These are phyloP conservation scores for Centaurea solstitialis DNA, from an alignment of 129 eudicot genomes.

Conservation along the genomic window DNA sequence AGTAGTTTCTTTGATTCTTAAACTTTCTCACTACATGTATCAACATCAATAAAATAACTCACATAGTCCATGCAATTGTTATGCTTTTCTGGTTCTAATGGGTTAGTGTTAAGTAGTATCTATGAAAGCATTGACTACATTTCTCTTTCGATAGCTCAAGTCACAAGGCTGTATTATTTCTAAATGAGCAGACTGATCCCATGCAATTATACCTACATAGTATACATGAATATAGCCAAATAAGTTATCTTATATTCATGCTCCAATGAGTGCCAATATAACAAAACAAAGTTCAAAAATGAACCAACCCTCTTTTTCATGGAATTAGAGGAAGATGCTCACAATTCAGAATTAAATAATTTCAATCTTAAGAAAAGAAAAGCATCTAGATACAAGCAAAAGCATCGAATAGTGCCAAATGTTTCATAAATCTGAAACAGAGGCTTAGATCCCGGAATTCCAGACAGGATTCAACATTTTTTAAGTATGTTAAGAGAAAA, in stretches of 20 bases:
- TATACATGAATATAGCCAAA: background rate
- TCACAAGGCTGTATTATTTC: background rate
- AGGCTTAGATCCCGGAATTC: background rate
- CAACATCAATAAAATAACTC: background rate
- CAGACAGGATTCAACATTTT: background rate
- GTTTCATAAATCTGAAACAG: background rate
- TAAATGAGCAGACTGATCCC: background rate
- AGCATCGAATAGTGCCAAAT: background rate
- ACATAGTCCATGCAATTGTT: too few relatives aligned
- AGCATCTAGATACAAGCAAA: background rate
- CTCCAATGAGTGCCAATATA: background rate
- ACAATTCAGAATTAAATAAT: background rate
- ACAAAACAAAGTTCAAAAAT: background rate
- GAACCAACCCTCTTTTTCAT: background rate
- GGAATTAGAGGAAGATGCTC: background rate
- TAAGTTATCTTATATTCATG: background rate
- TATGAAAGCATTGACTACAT: too few relatives aligned
- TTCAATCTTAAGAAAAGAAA: background rate
- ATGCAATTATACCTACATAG: background rate
- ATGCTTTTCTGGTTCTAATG: too few relatives aligned
- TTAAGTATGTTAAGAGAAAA: background rate
- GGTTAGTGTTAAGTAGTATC: too few relatives aligned
- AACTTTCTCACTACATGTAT: background rate
- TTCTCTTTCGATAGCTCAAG: too few relatives aligned
- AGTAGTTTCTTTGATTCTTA: background rate